Conservation (phyloP, 257 asterid genomes). For the Perilla frutescens region DNA sequence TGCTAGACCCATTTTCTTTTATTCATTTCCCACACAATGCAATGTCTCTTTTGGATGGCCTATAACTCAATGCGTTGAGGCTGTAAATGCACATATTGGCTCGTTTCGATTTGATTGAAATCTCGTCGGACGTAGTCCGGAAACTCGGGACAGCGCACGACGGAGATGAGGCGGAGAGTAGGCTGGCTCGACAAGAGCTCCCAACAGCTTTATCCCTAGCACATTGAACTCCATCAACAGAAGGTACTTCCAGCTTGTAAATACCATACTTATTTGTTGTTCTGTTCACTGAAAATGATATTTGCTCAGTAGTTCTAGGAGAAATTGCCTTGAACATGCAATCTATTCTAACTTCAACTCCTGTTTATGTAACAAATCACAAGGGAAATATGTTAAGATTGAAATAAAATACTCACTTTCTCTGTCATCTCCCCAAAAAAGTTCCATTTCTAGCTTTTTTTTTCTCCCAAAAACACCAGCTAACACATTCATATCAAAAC, state of each 20-base stretch:
- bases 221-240: constrained; percentile 88
- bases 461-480: background rate
- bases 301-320: constrained; percentile 71
- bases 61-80: constrained; percentile 58
- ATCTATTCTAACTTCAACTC: constrained; percentile 82
- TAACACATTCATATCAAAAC: background rate
- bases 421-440: background rate
- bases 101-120: constrained; percentile 63
- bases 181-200: constrained; percentile 66
- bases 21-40: constrained; percentile 63
- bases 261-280: constrained; percentile 80
- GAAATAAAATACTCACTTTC: background rate
- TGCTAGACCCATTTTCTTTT: background rate
- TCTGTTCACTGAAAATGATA: constrained; percentile 79
- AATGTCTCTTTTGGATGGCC: constrained; percentile 66
- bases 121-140: constrained; percentile 67
- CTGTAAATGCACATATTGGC: constrained; percentile 80
- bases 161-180: constrained; percentile 46
- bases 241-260: constrained; percentile 76
- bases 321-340: constrained; percentile 86
- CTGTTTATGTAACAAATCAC: constrained; percentile 39
- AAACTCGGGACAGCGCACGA: constrained; percentile 61
- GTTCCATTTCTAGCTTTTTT: background rate
- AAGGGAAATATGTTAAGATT: background rate
- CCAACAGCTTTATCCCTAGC: constrained; percentile 77